A percentile compares a stretch with the other conserved stretches of the same genome.
phyloP scores from a whole-genome alignment of 305 asterid genomes.

The Coffea humblotiana region DNA sequence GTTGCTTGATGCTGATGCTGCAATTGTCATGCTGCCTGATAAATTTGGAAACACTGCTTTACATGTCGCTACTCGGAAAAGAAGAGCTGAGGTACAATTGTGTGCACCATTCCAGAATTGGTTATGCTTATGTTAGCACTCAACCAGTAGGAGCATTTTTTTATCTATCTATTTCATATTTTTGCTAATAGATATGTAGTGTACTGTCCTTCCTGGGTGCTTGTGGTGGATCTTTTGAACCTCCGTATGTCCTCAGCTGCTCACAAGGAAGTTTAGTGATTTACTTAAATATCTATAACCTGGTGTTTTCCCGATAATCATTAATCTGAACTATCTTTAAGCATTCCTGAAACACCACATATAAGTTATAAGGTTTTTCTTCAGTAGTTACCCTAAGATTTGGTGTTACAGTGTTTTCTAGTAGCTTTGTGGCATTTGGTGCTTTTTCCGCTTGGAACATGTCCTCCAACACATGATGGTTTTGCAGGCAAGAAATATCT shows the following conservation, averaged over 20 bases:
- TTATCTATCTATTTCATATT: not conserved
- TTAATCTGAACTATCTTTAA: not conserved
- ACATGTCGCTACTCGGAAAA: slow-evolving; percentile 79
- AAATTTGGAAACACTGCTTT: slow-evolving; percentile 70
- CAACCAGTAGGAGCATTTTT: not conserved
- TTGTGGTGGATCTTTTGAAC: not conserved
- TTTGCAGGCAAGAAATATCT: not conserved
- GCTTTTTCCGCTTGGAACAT: not conserved
- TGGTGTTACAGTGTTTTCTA: not conserved
- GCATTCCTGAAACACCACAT: not conserved
- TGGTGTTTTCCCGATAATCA: not conserved
- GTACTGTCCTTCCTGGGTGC: not conserved
- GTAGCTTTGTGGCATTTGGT: not conserved
- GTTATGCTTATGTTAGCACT: not conserved
- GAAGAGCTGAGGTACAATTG: slow-evolving; percentile 63
- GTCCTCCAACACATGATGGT: not conserved
- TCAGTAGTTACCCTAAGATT: not conserved
- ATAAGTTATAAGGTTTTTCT: not conserved
- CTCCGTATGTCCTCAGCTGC: not conserved
- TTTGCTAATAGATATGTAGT: not conserved
- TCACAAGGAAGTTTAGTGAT: not conserved
- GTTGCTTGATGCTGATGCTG: slow-evolving; percentile 77
- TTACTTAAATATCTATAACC: not conserved
- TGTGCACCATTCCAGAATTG: not conserved
- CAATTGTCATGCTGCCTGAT: slow-evolving; percentile 85